Evolutionary conservation across 2,329 filamentous ascomycete species (phyloP).

Genomic region (Trichoderma oligosporum): DNA sequence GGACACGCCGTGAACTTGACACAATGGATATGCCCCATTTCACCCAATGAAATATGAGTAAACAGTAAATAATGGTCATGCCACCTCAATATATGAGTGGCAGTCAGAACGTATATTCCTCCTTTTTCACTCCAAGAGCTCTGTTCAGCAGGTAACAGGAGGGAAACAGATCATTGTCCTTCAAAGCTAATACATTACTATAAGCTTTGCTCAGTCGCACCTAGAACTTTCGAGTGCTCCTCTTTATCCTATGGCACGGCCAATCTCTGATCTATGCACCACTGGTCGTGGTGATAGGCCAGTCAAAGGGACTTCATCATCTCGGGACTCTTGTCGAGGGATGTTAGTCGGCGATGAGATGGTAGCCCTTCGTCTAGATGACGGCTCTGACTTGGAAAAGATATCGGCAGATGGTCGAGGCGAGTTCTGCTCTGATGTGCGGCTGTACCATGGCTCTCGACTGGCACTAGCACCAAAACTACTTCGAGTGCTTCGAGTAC

Average conservation of each 20-base stretch:
- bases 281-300: constrained; percentile 49
- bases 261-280: constrained; percentile 47
- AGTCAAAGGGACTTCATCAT: constrained; percentile 43
- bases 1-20: background rate
- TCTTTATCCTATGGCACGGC: constrained; percentile 53
- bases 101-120: constrained; percentile 14
- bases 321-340: constrained; percentile 43
- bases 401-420: constrained; percentile 35
- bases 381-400: constrained; percentile 25
- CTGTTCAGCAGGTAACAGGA: no score
- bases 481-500: constrained; percentile 40
- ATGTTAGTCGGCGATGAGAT: constrained; percentile 40
- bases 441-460: constrained; percentile 40
- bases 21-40: background rate
- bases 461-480: constrained; percentile 42
- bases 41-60: background rate
- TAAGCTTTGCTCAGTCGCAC: background rate
- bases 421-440: constrained; percentile 32
- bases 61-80: background rate
- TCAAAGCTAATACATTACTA: background rate
- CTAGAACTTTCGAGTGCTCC: no score
- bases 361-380: constrained; percentile 16
- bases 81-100: background rate
- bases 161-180: background rate
- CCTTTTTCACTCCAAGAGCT: background rate